These are phyloP conservation scores for Cyberlindnera americana DNA, from an alignment of 805 yeast genomes.

Conservation along the genomic window DNA sequence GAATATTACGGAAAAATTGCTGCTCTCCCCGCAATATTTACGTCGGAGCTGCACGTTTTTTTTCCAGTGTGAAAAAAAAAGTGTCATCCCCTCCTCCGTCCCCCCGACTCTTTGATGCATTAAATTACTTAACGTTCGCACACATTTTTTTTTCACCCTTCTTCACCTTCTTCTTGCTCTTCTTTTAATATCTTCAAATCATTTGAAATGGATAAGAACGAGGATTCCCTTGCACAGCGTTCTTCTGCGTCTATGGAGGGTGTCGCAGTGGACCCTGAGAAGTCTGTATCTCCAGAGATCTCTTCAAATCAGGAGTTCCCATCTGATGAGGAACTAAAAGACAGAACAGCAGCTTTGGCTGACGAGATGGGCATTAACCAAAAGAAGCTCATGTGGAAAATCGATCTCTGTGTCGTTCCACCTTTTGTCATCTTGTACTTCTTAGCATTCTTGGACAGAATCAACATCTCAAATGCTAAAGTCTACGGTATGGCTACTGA, in stretches of 20 bases:
- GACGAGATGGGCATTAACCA: slow-evolving; percentile 49
- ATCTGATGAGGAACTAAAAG: slow-evolving; percentile 19
- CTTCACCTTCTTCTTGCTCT: neutral
- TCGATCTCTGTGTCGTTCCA: slow-evolving; percentile 61
- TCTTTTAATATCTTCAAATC: neutral
- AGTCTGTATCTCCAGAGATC: slow-evolving; percentile 3
- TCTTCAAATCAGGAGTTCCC: slow-evolving; percentile 11
- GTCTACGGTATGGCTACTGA: slow-evolving; percentile 63
- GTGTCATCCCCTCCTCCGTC: too few species aligned
- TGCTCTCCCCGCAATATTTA: too few species aligned
- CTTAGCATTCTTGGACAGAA: slow-evolving; percentile 76
- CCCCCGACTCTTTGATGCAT: too few species aligned
- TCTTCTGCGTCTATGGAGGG: neutral
- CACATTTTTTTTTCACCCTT: neutral
- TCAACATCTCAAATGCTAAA: slow-evolving; percentile 78
- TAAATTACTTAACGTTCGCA: too few species aligned
- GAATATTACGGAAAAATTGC: too few species aligned
- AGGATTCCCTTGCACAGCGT: slow-evolving; percentile 1
- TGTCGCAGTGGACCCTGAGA: slow-evolving; percentile 7
- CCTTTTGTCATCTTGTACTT: slow-evolving; percentile 74
- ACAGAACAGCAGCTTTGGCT: slow-evolving; percentile 36
- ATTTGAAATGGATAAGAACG: neutral
- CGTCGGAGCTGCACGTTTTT: too few species aligned
- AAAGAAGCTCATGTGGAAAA: slow-evolving; percentile 53
- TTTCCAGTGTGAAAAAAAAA: too few species aligned